Evolutionary conservation across 164 flowering plant genomes (phyloP).

Genomic region (Dillenia turbinata): DNA sequence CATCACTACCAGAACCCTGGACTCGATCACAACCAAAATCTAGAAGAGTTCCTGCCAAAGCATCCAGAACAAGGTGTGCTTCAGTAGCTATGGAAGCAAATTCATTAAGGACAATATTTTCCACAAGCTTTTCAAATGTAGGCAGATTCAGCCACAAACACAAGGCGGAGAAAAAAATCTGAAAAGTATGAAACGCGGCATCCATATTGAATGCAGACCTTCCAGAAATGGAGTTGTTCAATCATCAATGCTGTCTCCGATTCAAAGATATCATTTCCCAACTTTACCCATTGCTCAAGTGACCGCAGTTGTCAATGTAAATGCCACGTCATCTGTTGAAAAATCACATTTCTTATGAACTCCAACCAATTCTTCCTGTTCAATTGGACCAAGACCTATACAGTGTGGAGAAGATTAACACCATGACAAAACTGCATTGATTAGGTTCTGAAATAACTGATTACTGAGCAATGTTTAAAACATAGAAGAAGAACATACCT

Average conservation of each 20-base stretch:
- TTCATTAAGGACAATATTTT: slow-evolving; percentile 50
- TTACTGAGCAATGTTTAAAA: too few species aligned
- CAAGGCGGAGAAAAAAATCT: slow-evolving; percentile 56
- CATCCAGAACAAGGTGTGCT: slow-evolving; percentile 69
- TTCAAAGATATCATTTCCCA: slow-evolving; percentile 57
- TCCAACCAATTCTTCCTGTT: slow-evolving; percentile 53
- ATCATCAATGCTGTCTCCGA: slow-evolving; percentile 64
- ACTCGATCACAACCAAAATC: slow-evolving; percentile 32
- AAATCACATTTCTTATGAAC: slow-evolving; percentile 47
- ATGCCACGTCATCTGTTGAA: slow-evolving; percentile 56
- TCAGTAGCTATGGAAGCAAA: slow-evolving; percentile 59
- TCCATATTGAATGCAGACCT: slow-evolving; percentile 68
- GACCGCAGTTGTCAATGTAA: slow-evolving; percentile 43
- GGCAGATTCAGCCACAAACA: slow-evolving; percentile 85
- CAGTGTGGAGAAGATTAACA: slow-evolving; percentile 6
- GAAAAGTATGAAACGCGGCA: slow-evolving; percentile 59
- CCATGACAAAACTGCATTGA: slow-evolving; percentile 4
- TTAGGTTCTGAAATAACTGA: background rate
- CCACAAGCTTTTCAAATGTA: slow-evolving; percentile 48
- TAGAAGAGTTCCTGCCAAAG: slow-evolving; percentile 70
- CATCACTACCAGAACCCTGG: slow-evolving; percentile 19
- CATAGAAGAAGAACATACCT: slow-evolving; percentile 33
- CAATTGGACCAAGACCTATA: slow-evolving; percentile 74
- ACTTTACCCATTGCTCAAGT: slow-evolving; percentile 63
- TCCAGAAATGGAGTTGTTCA: slow-evolving; percentile 89